phyloP scores from a whole-genome alignment of 176 grass and related monocot genomes.

The Triticum turgidum region DNA sequence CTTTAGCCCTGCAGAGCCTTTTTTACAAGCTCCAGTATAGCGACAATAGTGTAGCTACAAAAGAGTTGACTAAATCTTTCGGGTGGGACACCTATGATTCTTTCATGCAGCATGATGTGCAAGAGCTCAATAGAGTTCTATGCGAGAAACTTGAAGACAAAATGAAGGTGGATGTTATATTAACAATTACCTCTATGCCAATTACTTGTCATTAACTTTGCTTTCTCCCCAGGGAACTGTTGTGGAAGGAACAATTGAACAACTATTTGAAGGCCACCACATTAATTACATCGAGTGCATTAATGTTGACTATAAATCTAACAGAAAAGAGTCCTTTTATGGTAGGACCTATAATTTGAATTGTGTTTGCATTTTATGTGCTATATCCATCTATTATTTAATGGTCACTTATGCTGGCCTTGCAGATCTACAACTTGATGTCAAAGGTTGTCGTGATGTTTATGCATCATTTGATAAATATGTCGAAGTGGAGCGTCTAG shows the following conservation, averaged over 20 bases:
- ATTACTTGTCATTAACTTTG: conserved; percentile 19
- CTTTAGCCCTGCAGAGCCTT: conserved; percentile 92
- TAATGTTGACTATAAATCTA: conserved; percentile 97
- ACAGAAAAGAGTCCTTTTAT: conserved; percentile 92
- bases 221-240: conserved; percentile 72
- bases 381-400: conserved; percentile 26
- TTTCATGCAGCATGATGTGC: conserved; percentile 99
- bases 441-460: conserved; percentile 95
- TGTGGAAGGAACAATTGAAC: conserved; percentile 93
- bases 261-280: conserved; percentile 99
- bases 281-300: conserved; percentile 99
- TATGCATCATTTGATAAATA: conserved; percentile 99
- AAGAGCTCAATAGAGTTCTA: conserved; percentile 99
- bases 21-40: conserved; percentile 99
- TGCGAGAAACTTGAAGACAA: conserved; percentile 99
- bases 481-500: conserved; percentile 94
- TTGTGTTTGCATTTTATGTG: conserved; percentile 10
- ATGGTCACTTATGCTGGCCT: conserved; percentile 23
- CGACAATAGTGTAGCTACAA: conserved; percentile 92
- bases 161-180: conserved; percentile 75
- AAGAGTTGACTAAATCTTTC: conserved; percentile 99
- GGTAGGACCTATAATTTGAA: conserved; percentile 41
- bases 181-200: conserved; percentile 1
- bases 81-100: conserved; percentile 99
- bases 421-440: conserved; percentile 95